These are phyloP conservation scores for Euphorbia celastroides DNA, from an alignment of 441 rosid species.

Conservation along the genomic window DNA sequence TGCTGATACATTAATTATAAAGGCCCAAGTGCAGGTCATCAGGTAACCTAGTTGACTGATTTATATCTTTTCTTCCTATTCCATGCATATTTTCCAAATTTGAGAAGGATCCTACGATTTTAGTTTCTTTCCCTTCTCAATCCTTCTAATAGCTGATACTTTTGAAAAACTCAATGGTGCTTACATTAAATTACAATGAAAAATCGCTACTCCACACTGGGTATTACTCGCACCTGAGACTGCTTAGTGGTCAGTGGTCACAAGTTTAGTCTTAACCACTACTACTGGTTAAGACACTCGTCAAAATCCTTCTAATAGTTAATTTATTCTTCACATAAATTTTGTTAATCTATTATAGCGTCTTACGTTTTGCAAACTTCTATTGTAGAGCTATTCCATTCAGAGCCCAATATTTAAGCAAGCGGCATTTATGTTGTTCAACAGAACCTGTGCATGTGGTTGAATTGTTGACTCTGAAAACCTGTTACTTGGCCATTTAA, in stretches of 20 bases:
- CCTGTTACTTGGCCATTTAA: not conserved
- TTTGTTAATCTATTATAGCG: no score
- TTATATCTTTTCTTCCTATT: not conserved
- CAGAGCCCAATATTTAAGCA: not conserved
- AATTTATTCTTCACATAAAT: no score
- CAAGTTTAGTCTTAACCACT: no score
- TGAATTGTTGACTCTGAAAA: not conserved
- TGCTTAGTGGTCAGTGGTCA: no score
- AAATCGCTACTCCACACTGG: no score
- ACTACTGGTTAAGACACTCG: no score
- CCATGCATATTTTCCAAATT: not conserved
- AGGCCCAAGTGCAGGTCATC: conserved; percentile 95
- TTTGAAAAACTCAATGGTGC: no score
- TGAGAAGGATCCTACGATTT: not conserved
- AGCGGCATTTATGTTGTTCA: not conserved
- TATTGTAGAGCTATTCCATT: no score
- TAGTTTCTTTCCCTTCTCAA: not conserved
- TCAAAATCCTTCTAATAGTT: not conserved
- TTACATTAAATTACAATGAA: no score
- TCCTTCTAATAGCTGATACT: no score
- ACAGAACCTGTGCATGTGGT: not conserved
- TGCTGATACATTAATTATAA: conserved; percentile 70
- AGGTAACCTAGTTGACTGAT: conserved; percentile 34
- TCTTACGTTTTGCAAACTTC: no score
- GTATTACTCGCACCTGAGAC: no score